Percentiles rank a stretch among this genome's conserved stretches.
Conservation (phyloP, 345 rosid species). For the Anacardium occidentale region DNA sequence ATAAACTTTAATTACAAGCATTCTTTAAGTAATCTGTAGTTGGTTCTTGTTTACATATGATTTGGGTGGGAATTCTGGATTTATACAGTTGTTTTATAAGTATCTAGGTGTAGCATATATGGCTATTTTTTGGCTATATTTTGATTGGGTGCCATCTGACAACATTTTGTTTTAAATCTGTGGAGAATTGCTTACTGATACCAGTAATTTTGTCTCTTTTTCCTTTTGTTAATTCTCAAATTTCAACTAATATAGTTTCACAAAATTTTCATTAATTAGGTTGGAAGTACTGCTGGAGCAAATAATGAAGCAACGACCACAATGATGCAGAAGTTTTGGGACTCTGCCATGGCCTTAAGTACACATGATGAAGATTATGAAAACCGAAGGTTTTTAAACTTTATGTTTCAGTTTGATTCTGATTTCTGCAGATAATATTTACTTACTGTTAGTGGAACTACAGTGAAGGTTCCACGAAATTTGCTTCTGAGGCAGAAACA, state of each 20-base stretch:
- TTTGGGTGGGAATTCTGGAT: neutral
- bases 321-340: conserved; percentile 99
- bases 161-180: neutral
- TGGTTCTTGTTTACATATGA: neutral
- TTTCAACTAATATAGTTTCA: neutral
- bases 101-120: neutral
- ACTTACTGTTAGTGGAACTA: conserved; percentile 21
- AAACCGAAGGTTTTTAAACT: conserved; percentile 55
- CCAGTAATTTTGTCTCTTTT: neutral
- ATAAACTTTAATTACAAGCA: too few relatives aligned
- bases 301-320: conserved; percentile 71
- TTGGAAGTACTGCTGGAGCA: conserved; percentile 66
- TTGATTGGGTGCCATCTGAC: neutral
- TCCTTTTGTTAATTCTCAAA: too few relatives aligned
- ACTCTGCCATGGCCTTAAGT: conserved; percentile 85
- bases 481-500: conserved; percentile 75
- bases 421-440: conserved; percentile 14
- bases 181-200: neutral
- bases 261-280: conserved; percentile 43
- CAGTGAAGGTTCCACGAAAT: conserved; percentile 88
- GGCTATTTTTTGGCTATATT: conserved; percentile 1
- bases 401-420: conserved; percentile 12
- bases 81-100: neutral
- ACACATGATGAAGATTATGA: conserved; percentile 86
- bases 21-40: neutral